Evolutionary conservation across 371 early-diverging fungal species (phyloP), one percentile per base, ranked within the genome.

Genomic region (Lichtheimia ramosa): DNA sequence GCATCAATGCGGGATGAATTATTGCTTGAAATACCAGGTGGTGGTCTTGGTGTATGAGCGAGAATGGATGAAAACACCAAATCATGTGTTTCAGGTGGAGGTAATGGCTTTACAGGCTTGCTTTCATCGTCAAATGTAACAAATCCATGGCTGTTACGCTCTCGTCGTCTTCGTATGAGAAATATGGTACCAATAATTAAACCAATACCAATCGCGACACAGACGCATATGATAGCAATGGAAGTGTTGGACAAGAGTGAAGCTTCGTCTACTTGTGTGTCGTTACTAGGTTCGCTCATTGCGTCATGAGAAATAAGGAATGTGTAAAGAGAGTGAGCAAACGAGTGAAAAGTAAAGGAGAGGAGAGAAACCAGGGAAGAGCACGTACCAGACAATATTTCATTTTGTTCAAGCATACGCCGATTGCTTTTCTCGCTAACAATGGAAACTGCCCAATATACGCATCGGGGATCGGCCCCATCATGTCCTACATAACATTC

Each of bases 1-100:
- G 20, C 34, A 24, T 25, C 39, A 4, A 27, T 39, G 21, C 20
- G 34, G 16, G 43, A 58, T 48, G 51, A 51, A 23, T 40, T 49
- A 16, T 34, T 27, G 16, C 51, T 16, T n/a, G 59, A 51, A 3
- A 51, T 15, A n/a, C 51, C 40, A 10, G 59, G 49, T 24, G 59
- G 59, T n/a, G 59, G 49, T 41, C 42, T 10, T 18, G 59, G 59
- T 10, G 59, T n/a, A 42, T 58, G 59, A 14, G 42, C 51, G 15
- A 58, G 48, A 6, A 58, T 58, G 15, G 59, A 58, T 13, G 20
- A 25, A 14, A 58, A 58, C 12, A 58, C 59, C 24, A 58, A 51
- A 20, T 58, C 59, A 20, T 58, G 59, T 1, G 59, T 58, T 51
- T 58, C 59, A 27, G 59, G 59, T 16, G 50, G 59, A 0, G 59